Conservation (phyloP, 1,284 basidiomycete species). For the Marasmius oreades region DNA sequence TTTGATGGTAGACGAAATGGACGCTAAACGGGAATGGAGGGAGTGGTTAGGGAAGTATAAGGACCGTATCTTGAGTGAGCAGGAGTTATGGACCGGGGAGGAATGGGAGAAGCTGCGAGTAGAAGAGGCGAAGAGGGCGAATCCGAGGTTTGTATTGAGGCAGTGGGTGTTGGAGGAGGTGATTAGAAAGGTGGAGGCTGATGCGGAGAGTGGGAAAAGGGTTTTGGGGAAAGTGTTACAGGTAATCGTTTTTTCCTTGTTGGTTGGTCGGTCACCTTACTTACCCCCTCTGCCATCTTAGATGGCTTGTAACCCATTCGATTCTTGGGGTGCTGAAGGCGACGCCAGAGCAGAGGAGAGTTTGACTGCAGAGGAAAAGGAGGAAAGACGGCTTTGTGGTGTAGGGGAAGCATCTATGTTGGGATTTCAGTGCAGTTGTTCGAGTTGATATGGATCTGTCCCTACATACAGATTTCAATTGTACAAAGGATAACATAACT, state of each 20-base stretch:
- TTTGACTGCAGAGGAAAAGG: constrained; percentile 56
- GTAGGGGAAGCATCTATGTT: constrained; percentile 73
- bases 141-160: constrained; percentile 86
- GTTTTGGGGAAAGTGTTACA: constrained; percentile 74
- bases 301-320: constrained; percentile 82
- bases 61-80: constrained; percentile 44
- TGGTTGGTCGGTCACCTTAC: constrained; percentile 4
- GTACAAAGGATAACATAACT: no score
- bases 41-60: neutral
- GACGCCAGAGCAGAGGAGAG: constrained; percentile 33
- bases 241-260: constrained; percentile 38
- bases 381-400: constrained; percentile 76
- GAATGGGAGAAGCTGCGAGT: constrained; percentile 40
- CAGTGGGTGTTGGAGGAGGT: constrained; percentile 94
- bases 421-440: constrained; percentile 93
- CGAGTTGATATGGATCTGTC: constrained; percentile 48
- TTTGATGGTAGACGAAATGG: constrained; percentile 34
- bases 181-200: constrained; percentile 68
- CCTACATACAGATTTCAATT: neutral
- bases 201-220: constrained; percentile 53
- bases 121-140: constrained; percentile 48
- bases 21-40: constrained; percentile 49
- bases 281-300: constrained; percentile 26
- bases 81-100: constrained; percentile 31
- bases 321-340: constrained; percentile 73